These are phyloP conservation scores for Pseudozyma flocculosa DNA, from an alignment of 1,284 basidiomycete genomes.

Conservation along the genomic window DNA sequence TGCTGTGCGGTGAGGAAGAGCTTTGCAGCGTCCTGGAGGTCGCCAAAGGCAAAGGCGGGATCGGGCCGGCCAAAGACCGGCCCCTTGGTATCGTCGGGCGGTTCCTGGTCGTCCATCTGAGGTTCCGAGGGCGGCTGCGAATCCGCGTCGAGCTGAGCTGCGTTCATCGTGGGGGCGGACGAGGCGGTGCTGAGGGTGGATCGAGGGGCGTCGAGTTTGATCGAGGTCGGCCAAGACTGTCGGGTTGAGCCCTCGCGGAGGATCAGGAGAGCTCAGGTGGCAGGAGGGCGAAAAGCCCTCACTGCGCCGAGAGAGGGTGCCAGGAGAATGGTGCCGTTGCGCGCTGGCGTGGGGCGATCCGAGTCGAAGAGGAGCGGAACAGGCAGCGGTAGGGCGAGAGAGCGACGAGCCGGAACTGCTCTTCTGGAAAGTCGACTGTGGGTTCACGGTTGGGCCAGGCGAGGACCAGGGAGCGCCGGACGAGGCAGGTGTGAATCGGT, in stretches of 20 bases:
- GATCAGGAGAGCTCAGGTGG: slow-evolving; percentile 1
- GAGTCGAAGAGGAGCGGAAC: too few relatives aligned
- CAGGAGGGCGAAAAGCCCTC: slow-evolving; percentile 3
- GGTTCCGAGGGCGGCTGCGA: not conserved
- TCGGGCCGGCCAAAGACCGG: not conserved
- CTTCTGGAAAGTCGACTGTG: too few relatives aligned
- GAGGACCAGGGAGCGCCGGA: too few relatives aligned
- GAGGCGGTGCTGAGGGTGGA: not conserved
- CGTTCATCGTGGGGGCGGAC: not conserved
- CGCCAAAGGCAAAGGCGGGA: not conserved
- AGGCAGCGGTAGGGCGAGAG: too few relatives aligned
- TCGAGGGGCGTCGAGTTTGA: not conserved
- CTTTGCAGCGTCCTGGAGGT: slow-evolving; percentile 12
- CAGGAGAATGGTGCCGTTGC: not conserved
- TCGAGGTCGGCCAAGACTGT: not conserved
- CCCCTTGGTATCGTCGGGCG: not conserved
- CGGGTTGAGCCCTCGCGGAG: not conserved
- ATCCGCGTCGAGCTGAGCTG: not conserved
- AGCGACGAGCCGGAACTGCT: too few relatives aligned
- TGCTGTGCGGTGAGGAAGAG: slow-evolving; percentile 19
- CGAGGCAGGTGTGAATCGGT: too few relatives aligned
- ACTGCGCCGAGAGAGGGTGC: not conserved
- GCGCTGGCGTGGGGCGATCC: too few relatives aligned
- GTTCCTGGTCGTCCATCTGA: not conserved
- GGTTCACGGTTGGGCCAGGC: too few relatives aligned